Evolutionary conservation across 129 eudicot species (phyloP).

Genomic region (Heracleum sosnowskyi): DNA sequence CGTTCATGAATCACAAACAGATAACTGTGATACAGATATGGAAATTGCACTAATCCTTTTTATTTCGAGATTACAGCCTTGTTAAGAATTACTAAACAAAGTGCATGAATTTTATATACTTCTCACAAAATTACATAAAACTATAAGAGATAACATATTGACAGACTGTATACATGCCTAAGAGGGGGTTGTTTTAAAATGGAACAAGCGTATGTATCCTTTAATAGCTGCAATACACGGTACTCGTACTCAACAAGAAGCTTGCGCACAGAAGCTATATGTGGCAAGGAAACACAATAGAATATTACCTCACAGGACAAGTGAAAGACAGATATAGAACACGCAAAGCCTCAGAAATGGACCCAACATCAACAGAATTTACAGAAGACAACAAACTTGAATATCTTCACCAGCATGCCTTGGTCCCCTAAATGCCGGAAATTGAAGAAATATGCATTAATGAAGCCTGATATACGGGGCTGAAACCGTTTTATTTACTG

Average conservation of each 20-base stretch:
- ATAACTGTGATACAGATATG: not conserved
- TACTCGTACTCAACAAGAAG: not conserved
- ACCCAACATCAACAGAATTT: not conserved
- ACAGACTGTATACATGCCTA: not conserved
- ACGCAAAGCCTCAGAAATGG: not conserved
- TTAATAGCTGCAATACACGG: not conserved
- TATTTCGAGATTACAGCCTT: not conserved
- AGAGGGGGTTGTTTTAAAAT: not conserved
- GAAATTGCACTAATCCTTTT: not conserved
- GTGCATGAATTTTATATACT: not conserved
- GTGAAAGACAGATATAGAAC: not conserved
- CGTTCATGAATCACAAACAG: not conserved
- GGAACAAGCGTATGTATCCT: not conserved
- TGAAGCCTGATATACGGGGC: not conserved
- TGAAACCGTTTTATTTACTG: constrained; percentile 28
- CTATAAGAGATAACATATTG: not conserved
- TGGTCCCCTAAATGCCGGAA: constrained; percentile 1
- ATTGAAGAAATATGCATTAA: not conserved
- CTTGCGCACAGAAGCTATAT: not conserved
- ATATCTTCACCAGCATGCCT: not conserved
- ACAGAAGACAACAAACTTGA: constrained; percentile 5
- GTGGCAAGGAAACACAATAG: not conserved
- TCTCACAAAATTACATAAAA: not conserved
- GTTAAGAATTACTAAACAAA: not conserved
- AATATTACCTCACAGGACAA: not conserved